A percentile compares a stretch with the other conserved stretches of the same genome.
phyloP scores from a whole-genome alignment of 2,329 filamentous ascomycete genomes.

The Metarhizium brunneum region DNA sequence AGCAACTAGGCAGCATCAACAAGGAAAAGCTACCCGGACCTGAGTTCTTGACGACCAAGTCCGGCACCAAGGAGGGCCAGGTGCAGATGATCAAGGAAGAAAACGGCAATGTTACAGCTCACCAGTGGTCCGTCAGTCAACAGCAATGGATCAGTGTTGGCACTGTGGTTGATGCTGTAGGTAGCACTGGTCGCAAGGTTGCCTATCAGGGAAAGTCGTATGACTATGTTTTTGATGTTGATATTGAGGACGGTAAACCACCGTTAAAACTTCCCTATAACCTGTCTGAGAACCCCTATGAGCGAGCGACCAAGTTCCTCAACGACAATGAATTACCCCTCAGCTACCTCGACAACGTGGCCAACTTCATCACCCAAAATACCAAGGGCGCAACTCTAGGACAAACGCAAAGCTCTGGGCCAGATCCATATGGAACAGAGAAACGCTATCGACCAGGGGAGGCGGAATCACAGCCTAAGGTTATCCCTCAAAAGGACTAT shows the following conservation, averaged over 20 bases:
- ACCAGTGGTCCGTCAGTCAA: constrained; percentile 70
- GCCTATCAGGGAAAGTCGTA: constrained; percentile 79
- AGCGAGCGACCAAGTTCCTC: constrained; percentile 84
- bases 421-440: constrained; percentile 72
- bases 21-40: constrained; percentile 86
- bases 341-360: constrained; percentile 81
- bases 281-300: constrained; percentile 83
- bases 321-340: constrained; percentile 81
- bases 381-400: constrained; percentile 82
- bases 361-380: constrained; percentile 85
- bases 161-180: constrained; percentile 85
- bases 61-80: constrained; percentile 92
- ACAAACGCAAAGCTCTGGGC: constrained; percentile 39
- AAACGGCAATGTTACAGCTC: constrained; percentile 74
- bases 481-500: constrained; percentile 72
- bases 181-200: constrained; percentile 70
- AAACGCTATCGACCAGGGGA: constrained; percentile 66
- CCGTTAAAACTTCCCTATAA: constrained; percentile 92
- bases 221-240: constrained; percentile 93
- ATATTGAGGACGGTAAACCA: constrained; percentile 90
- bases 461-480: constrained; percentile 37
- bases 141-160: constrained; percentile 80
- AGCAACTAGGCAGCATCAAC: constrained; percentile 75
- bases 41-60: constrained; percentile 72
- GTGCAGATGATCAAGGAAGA: constrained; percentile 82